Evolutionary conservation across 139 green algal genomes (phyloP).

Genomic region (Chlorella vulgaris): DNA sequence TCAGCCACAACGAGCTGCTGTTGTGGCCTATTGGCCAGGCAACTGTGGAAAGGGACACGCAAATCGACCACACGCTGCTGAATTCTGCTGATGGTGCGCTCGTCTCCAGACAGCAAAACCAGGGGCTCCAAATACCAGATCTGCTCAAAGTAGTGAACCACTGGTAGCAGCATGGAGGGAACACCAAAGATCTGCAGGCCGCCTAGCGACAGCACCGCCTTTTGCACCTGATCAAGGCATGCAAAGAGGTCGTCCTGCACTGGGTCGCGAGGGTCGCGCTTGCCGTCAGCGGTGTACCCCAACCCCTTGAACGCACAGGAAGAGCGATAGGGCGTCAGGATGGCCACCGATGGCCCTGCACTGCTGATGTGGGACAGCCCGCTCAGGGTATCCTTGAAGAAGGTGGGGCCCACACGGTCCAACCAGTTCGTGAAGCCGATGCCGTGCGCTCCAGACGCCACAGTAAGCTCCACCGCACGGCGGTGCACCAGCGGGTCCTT

Average conservation of each 20-base stretch:
- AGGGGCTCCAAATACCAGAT: background rate
- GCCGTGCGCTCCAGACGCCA: background rate
- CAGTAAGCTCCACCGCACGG: background rate
- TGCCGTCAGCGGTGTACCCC: background rate
- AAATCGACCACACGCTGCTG: background rate
- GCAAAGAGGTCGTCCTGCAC: background rate
- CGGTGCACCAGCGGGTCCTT: background rate
- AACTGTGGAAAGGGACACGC: background rate
- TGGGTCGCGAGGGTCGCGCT: background rate
- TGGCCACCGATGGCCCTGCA: background rate
- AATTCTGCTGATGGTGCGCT: background rate
- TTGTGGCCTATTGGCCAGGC: background rate
- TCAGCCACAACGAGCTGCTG: background rate
- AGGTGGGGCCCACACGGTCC: background rate
- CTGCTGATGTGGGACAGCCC: background rate
- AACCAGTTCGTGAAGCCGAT: background rate
- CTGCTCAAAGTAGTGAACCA: background rate
- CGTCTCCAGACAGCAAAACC: background rate
- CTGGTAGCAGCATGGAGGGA: background rate
- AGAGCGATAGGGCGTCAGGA: background rate
- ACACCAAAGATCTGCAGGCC: conserved; percentile 1
- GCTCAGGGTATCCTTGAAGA: background rate
- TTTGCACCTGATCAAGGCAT: background rate
- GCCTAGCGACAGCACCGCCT: background rate
- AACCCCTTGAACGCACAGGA: background rate